Evolutionary conservation across 2,329 filamentous ascomycete species (phyloP).

Genomic region (Diaporthe citrichinensis): DNA sequence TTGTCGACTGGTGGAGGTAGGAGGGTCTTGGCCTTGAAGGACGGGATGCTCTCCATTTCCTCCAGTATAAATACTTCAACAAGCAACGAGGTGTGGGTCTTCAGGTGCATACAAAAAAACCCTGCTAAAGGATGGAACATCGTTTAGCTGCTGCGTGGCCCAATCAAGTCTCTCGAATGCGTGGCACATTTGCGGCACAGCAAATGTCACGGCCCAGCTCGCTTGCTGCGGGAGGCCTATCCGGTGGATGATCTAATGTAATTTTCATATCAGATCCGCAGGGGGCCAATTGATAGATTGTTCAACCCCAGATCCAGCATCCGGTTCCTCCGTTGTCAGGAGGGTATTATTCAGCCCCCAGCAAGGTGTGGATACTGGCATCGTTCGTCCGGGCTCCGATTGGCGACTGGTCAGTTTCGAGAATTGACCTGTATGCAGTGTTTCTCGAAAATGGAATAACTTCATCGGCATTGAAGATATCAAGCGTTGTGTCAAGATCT

Average conservation of each 20-base stretch:
- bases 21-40: background rate
- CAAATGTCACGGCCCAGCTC: conserved; percentile 18
- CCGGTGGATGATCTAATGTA: conserved; percentile 7
- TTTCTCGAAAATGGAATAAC: background rate
- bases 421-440: background rate
- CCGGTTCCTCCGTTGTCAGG: background rate
- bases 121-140: background rate
- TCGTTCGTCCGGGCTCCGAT: background rate
- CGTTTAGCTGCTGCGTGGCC: background rate
- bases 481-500: background rate
- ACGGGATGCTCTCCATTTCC: background rate
- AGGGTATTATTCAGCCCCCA: background rate
- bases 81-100: background rate
- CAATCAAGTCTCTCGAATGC: background rate
- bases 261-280: background rate
- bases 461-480: background rate
- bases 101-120: background rate
- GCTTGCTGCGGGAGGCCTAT: background rate
- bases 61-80: conserved; percentile 8
- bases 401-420: background rate
- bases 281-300: background rate
- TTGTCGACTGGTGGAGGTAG: background rate
- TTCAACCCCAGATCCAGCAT: background rate
- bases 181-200: background rate
- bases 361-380: conserved; percentile 2